Evolutionary conservation across 2,329 filamentous ascomycete genomes (phyloP).

Genomic region (Stagonosporopsis rhizophila): DNA sequence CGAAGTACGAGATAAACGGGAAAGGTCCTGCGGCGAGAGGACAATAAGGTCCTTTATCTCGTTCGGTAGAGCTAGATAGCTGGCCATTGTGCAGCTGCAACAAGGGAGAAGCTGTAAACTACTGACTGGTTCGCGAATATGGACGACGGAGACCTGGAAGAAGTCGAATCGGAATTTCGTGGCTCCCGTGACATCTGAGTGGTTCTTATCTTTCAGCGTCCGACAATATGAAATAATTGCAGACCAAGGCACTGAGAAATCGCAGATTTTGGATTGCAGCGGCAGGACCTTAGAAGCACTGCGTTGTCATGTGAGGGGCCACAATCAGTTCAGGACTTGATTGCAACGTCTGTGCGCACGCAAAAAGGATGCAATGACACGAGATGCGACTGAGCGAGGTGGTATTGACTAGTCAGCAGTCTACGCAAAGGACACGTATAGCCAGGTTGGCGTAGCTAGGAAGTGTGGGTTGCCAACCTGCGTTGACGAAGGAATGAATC

Average conservation of each 20-base stretch:
- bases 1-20: conserved; percentile 9
- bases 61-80: conserved; percentile 8
- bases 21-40: conserved; percentile 5
- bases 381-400: not conserved
- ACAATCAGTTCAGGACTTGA: not conserved
- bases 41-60: conserved; percentile 1
- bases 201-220: not conserved
- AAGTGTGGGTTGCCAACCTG: not conserved
- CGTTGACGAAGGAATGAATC: not conserved
- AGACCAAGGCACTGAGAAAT: not conserved
- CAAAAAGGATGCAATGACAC: not conserved
- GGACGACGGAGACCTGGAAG: not conserved
- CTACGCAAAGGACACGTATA: not conserved
- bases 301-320: not conserved
- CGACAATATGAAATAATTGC: not conserved
- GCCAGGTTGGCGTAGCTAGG: not conserved
- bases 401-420: not conserved
- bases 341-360: not conserved
- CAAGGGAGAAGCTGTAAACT: not conserved
- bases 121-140: not conserved
- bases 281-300: not conserved
- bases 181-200: not conserved
- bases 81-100: not conserved
- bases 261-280: not conserved
- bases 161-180: not conserved